Percentiles rank a stretch among this genome's conserved stretches.
phyloP scores from a whole-genome alignment of 2,329 filamentous ascomycete species.

The Sclerotinia minor region DNA sequence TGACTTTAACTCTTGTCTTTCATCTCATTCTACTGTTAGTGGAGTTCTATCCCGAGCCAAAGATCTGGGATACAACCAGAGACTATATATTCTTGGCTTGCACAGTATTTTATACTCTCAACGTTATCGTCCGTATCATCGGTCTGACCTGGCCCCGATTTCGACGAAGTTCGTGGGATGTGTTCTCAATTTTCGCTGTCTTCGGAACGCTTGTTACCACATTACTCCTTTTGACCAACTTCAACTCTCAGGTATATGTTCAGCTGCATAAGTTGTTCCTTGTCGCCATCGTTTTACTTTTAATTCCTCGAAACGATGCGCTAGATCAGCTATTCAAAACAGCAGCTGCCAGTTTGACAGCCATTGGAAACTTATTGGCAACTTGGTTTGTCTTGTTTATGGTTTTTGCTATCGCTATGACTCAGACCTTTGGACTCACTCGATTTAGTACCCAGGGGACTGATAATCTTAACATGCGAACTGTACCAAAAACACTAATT shows the following conservation, averaged over 20 bases:
- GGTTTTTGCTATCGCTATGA: conserved; percentile 93
- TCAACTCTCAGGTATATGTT: conserved; percentile 60
- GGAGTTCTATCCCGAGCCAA: conserved; percentile 78
- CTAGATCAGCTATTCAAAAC: conserved; percentile 99
- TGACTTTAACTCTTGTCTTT: conserved; percentile 76
- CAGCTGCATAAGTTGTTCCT: conserved; percentile 93
- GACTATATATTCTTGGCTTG: conserved; percentile 78
- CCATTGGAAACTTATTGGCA: conserved; percentile 87
- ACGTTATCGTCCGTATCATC: conserved; percentile 79
- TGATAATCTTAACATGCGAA: conserved; percentile 87
- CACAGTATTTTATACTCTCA: conserved; percentile 77
- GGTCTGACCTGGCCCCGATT: conserved; percentile 93
- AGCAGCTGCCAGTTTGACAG: conserved; percentile 85
- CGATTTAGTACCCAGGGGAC: conserved; percentile 74
- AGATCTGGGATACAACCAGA: conserved; percentile 68
- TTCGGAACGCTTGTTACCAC: conserved; percentile 79
- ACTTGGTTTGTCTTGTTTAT: conserved; percentile 98
- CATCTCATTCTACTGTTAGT: conserved; percentile 81
- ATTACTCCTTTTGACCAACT: conserved; percentile 68
- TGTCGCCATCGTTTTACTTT: conserved; percentile 81
- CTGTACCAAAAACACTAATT: conserved; percentile 89
- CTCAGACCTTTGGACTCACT: conserved; percentile 92
- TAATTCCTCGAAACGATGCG: conserved; percentile 95
- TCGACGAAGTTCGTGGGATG: conserved; percentile 89
- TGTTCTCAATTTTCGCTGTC: conserved; percentile 81